Evolutionary conservation across 2,329 filamentous ascomycete genomes (phyloP), one percentile per base, ranked within the genome.

Genomic region (Colletotrichum sp.): DNA sequence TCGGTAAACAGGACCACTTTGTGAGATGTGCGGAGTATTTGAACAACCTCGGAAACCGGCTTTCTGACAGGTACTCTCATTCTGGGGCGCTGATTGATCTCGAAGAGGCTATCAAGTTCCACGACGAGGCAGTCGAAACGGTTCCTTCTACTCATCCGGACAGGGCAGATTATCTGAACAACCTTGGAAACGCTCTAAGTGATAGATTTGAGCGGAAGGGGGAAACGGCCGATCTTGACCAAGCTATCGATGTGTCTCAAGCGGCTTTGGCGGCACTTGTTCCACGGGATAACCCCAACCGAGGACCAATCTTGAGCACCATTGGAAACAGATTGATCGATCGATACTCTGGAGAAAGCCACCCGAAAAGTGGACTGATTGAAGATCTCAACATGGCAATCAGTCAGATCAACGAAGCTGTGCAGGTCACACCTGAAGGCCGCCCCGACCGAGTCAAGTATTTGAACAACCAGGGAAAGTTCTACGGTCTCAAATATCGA

Each of bases 351-450:
- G 8, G 16, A 12, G 44, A 49, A 1, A n/a, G 0, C n/a, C 44
- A 21, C 0, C 18, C n/a, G 6, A 49, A 49, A 1, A 2, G 18
- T 0, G 44, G 44, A 49, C 18, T 1, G 10, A 0, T 49, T 0
- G 44, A 49, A 49, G 44, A 49, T 49, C 44, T 49, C 44, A 49
- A 49, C 10, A 21, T 49, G 44, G 44, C 44, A 49, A 49, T 49
- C 18, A 49, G 44, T 21, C 44, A 4, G 0, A 49, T 49, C 44
- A 49, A 49, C 44, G 0, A 49, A 49, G 44, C 44, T 49, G 44
- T 49, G 18, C 18, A 49, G 1, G n/a, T n/a, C 18, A 49, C 44
- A 0, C 44, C 44, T 49, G 0, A 0, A 0, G n/a, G n/a, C 44
- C 44, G 44, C 18, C 44, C 44, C n/a, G 44, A 49, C 0, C 44